Evolutionary conservation across 305 asterid genomes (phyloP).

Genomic region (Plantago coronopus): DNA sequence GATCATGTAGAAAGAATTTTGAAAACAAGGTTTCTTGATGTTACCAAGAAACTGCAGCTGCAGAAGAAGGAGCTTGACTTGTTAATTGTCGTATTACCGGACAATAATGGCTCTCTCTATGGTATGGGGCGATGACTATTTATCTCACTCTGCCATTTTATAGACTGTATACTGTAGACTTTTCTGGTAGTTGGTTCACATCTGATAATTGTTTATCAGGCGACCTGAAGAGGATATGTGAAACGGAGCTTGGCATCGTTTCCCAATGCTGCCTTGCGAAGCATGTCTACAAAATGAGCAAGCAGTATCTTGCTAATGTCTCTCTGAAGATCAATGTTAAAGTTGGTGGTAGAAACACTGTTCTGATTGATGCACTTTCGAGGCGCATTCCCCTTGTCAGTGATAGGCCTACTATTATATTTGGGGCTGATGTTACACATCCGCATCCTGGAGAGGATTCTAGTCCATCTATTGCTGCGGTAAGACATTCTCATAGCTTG

Average conservation of each 20-base stretch:
- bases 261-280: slow-evolving; percentile 95
- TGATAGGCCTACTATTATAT: slow-evolving; percentile 89
- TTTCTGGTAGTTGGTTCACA: not conserved
- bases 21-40: slow-evolving; percentile 71
- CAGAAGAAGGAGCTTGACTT: slow-evolving; percentile 77
- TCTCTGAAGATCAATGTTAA: slow-evolving; percentile 84
- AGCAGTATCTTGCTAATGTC: slow-evolving; percentile 94
- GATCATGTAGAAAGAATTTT: slow-evolving; percentile 79
- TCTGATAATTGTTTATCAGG: slow-evolving; percentile 38
- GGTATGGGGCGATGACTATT: slow-evolving; percentile 40
- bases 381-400: slow-evolving; percentile 91
- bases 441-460: slow-evolving; percentile 99
- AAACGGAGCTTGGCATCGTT: slow-evolving; percentile 92
- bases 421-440: slow-evolving; percentile 98
- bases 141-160: not conserved
- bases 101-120: slow-evolving; percentile 87
- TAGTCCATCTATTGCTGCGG: slow-evolving; percentile 98
- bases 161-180: not conserved
- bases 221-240: slow-evolving; percentile 85
- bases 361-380: slow-evolving; percentile 76
- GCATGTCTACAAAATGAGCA: slow-evolving; percentile 74
- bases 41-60: slow-evolving; percentile 52
- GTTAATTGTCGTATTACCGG: slow-evolving; percentile 78
- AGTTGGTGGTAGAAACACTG: slow-evolving; percentile 95
- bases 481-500: slow-evolving; percentile 26